Evolutionary conservation across 176 grass and related monocot genomes (phyloP), one percentile per base, ranked within the genome.

Genomic region (Eragrostis curvula): DNA sequence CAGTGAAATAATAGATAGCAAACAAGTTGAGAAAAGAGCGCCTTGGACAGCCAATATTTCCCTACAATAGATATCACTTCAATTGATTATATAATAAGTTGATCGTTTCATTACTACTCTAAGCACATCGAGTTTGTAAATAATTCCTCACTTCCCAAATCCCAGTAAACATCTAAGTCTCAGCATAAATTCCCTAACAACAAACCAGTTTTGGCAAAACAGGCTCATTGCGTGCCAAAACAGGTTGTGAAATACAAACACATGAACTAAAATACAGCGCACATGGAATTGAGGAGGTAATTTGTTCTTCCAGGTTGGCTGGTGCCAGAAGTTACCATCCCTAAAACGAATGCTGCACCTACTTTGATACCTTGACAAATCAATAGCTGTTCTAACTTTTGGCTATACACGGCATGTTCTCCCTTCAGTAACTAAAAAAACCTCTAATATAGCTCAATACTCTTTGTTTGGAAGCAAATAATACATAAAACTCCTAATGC

Each of bases 141-240:
- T 36, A 36, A 36, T 36, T 36, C 32, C 32, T 36, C 32, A 36
- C 4, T 36, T 36, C 32, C 32, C 32, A 2, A 36, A 36, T 36
- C 32, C 32, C 32, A 36, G 4, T 36, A 36, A 36, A 36, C 4
- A 36, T 36, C 32, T 36, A 36, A 36, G 32, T 36, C 32, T 36
- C 32, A 36, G 32, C 32, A 36, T 36, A 36, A 36, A 36, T 36
- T 36, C 32, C 32, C 32, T 36, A 4, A 36, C 32, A 36, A 4
- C 32, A 36, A 36, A 36, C 32, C 32, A 36, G 32, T 36, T 36
- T 36, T 36, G 32, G 32, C 21, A 64, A 81, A 68, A 57, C 48
- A 81, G 69, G 55, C 9, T 61, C 69, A 84, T 74, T 79, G 61
- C n/a, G 80, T 71, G 77, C 23, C 24, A 21, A 83, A 27, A 57